Base-by-base conservation (phyloP, 108 stramenopile species). In the Cyclotella baltica region DNA sequence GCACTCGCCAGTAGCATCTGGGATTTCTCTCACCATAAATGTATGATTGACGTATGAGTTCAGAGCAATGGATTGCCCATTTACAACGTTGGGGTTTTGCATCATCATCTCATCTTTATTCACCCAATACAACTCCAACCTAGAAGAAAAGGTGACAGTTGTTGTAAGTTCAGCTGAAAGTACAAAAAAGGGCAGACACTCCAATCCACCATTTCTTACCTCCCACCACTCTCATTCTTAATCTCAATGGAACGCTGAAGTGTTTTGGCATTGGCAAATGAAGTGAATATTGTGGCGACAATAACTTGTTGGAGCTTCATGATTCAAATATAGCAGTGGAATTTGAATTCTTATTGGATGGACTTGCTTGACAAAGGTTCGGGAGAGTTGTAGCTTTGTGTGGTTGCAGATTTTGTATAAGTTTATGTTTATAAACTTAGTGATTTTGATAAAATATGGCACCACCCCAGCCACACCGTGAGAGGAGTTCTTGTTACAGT, bases 31-130 rank as follows among this genome's bases (percentile, higher is more conserved):
- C 13, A 94, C 62, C 15, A 88, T 64, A 65, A 94, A 92, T 6
- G 87, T 92, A 73, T 94, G 93, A 62, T 90, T 89, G 62, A 92
- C 91, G 67, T 67, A 92, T 23, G 88, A 86, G 56, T 90, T 73
- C 53, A 92, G 50, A 3, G 67, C 34, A 9, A 80, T 25, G 8
- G 58, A 72, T 28, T 83, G 65, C 0, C 89, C 92, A 57, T 75
- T 79, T 36, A 67, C 46, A 23, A 88, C 29, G 27, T 72, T 63
- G 0, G 70, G 57, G 0, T 70, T 48, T 58, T 77, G 34, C 20
- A 72, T 53, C 1, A 52, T n/a, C n/a, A 72, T 43, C 57, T 85
- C 75, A 25, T 86, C 80, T 3, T 79, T 83, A 67, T 87, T 38
- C 23, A 89, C 37, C 92, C 90, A 93, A 27, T 88, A 85, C n/a